Base-by-base conservation (phyloP, 306 rosid genomes). In the Albizia julibrissin region DNA sequence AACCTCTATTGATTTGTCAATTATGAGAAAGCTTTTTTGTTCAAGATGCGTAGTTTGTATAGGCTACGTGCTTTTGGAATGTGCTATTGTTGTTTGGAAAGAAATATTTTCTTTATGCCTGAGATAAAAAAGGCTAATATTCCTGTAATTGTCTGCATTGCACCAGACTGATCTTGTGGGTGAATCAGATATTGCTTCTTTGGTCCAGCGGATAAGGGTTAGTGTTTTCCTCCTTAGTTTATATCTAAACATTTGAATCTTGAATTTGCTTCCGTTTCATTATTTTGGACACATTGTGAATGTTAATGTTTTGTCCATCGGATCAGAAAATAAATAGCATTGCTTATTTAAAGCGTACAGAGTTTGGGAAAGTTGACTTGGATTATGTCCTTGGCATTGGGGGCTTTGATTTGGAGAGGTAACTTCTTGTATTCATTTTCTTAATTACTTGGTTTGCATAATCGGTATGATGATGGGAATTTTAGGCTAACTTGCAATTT, bases 361-460 rank as follows among this genome's bases (percentile, higher is more conserved):
- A 93, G 86, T 95, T 83, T 88, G 99, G 99, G 66, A 91, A 95
- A 84, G 98, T 95, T 75, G 89, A 92, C 86, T 87, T 95, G 91
- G 99, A 93, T 88, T 93, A 95, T 82, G 98, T 92, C 79, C 99
- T 95, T 87, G 99, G 99, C 58, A 88, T 95, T 47, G 99, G 99
- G 47, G 99, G 99, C 54, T 95, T 92, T 87, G 98, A 95, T 88
- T 84, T 95, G 91, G 98, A 95, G 89, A 95, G 99, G 99, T 95
- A 84, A 43, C 58, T 29, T 64, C 69, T 79, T 71, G 29, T n/a
- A 82, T 33, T 83, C 77, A 61, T 84, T 83, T 85, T 37, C 77
- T 40, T 79, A 62, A 13, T 66, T 62, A 61, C 72, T 73, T 67
- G 27, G 49, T 84, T 71, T 14, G 22, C 50, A 34, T 64, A 22